A percentile compares a stretch with the other conserved stretches of the same genome.
These are phyloP conservation scores for Hypoxylon trugodes DNA, from an alignment of 495 filamentous ascomycete genomes.

Conservation along the genomic window DNA sequence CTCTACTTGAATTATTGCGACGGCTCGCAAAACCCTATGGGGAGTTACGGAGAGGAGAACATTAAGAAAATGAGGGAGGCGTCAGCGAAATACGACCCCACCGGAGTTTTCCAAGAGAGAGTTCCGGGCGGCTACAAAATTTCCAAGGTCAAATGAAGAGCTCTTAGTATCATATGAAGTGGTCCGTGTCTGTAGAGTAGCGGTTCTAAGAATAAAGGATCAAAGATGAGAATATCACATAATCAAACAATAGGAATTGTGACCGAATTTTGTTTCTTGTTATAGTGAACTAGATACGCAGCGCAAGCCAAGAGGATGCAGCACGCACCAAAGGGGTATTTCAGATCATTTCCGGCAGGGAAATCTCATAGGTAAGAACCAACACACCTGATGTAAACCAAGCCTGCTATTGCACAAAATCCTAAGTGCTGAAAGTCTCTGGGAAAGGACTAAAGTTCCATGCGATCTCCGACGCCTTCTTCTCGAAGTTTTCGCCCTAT, in stretches of 20 bases:
- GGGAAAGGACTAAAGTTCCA: slow-evolving; percentile 46
- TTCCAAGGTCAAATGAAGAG: slow-evolving; percentile 20
- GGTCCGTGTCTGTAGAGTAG: too few relatives aligned
- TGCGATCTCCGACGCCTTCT: slow-evolving; percentile 50
- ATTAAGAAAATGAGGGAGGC: slow-evolving; percentile 47
- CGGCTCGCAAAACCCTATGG: slow-evolving; percentile 52
- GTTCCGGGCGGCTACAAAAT: slow-evolving; percentile 46
- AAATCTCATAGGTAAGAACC: not conserved
- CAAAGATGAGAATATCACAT: not conserved
- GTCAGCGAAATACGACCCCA: slow-evolving; percentile 58
- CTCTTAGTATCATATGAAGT: not conserved
- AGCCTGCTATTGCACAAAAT: not conserved
- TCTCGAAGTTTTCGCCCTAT: slow-evolving; percentile 51
- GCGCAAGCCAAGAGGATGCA: not conserved
- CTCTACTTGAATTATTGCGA: slow-evolving; percentile 55
- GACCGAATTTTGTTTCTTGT: not conserved
- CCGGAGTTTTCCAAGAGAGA: slow-evolving; percentile 55
- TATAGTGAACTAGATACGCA: not conserved
- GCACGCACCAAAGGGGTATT: not conserved
- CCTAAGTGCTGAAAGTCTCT: not conserved
- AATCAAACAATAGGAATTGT: too few relatives aligned
- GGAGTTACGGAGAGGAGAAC: slow-evolving; percentile 57
- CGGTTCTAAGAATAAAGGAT: too few relatives aligned
- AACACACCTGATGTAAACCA: not conserved
- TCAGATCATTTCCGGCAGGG: not conserved